These are phyloP conservation scores for Secale cereale DNA, from an alignment of 176 grass and related monocot species.

Conservation along the genomic window DNA sequence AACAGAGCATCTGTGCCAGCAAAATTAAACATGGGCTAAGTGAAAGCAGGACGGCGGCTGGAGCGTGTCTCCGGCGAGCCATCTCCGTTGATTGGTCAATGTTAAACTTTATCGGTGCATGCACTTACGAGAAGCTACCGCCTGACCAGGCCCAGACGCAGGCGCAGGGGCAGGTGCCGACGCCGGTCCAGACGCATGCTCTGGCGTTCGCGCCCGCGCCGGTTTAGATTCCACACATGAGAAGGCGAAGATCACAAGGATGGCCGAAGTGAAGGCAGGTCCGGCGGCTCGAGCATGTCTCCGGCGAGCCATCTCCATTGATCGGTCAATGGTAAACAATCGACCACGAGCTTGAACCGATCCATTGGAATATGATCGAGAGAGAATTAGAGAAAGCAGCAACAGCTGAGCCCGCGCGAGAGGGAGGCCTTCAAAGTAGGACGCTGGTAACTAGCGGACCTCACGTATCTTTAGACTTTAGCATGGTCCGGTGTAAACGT, in stretches of 20 bases:
- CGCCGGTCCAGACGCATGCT: background rate
- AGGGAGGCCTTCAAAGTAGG: slow-evolving; percentile 4
- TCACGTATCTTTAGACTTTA: background rate
- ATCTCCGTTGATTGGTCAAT: background rate
- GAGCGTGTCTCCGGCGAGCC: background rate
- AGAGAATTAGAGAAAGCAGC: background rate
- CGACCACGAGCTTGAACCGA: background rate
- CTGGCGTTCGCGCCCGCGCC: background rate
- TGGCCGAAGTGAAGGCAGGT: background rate
- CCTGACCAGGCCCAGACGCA: too few relatives aligned
- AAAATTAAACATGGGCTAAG: background rate
- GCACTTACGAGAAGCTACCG: background rate
- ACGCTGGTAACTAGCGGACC: background rate
- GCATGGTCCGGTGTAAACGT: background rate
- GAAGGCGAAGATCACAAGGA: background rate
- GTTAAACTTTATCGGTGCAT: too few relatives aligned
- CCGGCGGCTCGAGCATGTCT: background rate
- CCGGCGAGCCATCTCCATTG: background rate
- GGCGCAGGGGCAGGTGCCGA: background rate
- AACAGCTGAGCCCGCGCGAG: background rate
- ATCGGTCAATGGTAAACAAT: background rate
- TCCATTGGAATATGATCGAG: background rate
- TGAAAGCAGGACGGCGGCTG: background rate
- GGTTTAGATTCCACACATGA: background rate
- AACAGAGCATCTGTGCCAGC: slow-evolving; percentile 35